These are phyloP conservation scores for Penicilliopsis zonata DNA, from an alignment of 495 filamentous ascomycete species.

Conservation along the genomic window DNA sequence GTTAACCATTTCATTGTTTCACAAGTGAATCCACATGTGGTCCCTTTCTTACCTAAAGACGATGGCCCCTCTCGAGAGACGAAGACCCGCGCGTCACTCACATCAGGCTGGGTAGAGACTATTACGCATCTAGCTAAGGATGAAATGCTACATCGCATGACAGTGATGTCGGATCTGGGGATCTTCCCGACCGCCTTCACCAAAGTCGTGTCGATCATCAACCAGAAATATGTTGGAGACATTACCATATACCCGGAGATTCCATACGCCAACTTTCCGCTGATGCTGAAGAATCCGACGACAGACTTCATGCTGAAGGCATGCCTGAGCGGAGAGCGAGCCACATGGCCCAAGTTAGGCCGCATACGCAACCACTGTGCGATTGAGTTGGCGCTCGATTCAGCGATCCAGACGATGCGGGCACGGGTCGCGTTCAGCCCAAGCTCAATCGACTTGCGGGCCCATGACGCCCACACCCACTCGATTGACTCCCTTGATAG, in stretches of 20 bases:
- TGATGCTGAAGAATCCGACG: constrained; percentile 77
- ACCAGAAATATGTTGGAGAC: constrained; percentile 88
- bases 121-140: constrained; percentile 67
- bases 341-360: constrained; percentile 82
- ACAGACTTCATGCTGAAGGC: constrained; percentile 76
- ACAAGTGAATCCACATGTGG: constrained; percentile 89
- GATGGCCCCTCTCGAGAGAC: constrained; percentile 37
- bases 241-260: constrained; percentile 88
- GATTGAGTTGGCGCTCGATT: constrained; percentile 77
- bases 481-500: constrained; percentile 12
- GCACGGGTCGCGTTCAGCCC: constrained; percentile 71
- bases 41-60: constrained; percentile 72
- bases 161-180: constrained; percentile 69
- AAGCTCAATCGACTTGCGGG: constrained; percentile 48
- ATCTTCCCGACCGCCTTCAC: constrained; percentile 70
- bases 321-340: constrained; percentile 64
- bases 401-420: constrained; percentile 65
- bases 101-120: constrained; percentile 49
- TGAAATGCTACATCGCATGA: constrained; percentile 71
- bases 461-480: constrained; percentile 8
- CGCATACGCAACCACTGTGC: constrained; percentile 73
- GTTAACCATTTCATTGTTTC: constrained; percentile 98
- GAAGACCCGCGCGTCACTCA: constrained; percentile 22
- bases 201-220: constrained; percentile 69
- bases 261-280: constrained; percentile 57